Conservation (phyloP, 2,329 filamentous ascomycete species). For the Huntiella abstrusa region DNA sequence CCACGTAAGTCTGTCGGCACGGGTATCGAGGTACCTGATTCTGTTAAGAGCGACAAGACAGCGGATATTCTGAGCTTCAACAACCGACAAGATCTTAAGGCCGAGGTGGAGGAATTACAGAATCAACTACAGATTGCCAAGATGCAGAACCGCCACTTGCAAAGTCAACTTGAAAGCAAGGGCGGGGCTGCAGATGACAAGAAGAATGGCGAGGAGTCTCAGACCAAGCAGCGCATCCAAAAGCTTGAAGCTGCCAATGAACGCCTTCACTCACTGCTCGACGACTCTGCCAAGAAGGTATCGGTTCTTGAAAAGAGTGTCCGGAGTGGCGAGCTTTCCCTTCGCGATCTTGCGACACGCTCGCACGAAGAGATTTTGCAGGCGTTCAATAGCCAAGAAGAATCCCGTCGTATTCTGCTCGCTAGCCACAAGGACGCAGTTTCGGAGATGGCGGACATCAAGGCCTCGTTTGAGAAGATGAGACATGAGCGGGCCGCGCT, state of each 20-base stretch:
- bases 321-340: constrained; percentile 66
- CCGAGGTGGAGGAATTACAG: constrained; percentile 79
- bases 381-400: constrained; percentile 80
- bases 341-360: constrained; percentile 80
- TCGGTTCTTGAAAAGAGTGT: constrained; percentile 76
- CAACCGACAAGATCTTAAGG: constrained; percentile 75
- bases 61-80: constrained; percentile 67
- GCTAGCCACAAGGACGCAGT: constrained; percentile 74
- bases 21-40: constrained; percentile 39
- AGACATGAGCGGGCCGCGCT: constrained; percentile 61
- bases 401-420: constrained; percentile 63
- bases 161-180: constrained; percentile 59
- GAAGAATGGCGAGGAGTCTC: constrained; percentile 34
- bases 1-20: constrained; percentile 42
- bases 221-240: constrained; percentile 62
- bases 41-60: constrained; percentile 61
- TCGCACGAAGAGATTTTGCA: constrained; percentile 91
- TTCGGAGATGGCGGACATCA: constrained; percentile 69
- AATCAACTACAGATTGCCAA: constrained; percentile 85
- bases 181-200: neutral
- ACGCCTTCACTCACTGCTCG: constrained; percentile 80
- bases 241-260: constrained; percentile 87
- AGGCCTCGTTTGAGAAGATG: constrained; percentile 69
- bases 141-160: constrained; percentile 87
- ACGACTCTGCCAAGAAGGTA: constrained; percentile 84